Conservation (phyloP, 2,329 filamentous ascomycete genomes). For the Neofusicoccum cordaticola region DNA sequence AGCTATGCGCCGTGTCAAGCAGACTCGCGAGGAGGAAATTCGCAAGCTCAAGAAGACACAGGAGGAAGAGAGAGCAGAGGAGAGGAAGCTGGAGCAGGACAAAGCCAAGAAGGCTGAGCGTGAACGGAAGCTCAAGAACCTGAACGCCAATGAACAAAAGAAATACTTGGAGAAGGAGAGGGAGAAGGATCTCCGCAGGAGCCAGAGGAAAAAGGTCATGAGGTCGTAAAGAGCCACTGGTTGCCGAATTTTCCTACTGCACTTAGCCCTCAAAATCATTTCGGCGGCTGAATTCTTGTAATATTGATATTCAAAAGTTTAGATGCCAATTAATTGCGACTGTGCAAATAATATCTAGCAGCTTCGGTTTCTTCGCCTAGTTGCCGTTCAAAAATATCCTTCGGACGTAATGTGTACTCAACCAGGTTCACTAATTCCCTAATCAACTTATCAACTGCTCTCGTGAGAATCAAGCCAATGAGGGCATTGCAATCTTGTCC, state of each 20-base stretch:
- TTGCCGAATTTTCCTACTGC: not conserved
- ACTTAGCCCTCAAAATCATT: not conserved
- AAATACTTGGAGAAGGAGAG: conserved; percentile 76
- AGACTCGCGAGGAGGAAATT: conserved; percentile 75
- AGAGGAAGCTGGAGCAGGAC: conserved; percentile 53
- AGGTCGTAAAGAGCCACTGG: conserved; percentile 21
- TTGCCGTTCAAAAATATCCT: too few species aligned
- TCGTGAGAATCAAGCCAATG: too few species aligned
- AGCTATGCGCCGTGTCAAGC: conserved; percentile 79
- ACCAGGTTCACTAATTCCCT: too few species aligned
- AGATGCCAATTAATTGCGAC: not conserved
- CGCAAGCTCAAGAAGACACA: conserved; percentile 74
- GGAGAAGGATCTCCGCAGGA: conserved; percentile 73
- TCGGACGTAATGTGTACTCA: too few species aligned
- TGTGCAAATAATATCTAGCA: not conserved
- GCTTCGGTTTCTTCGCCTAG: not conserved
- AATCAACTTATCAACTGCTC: too few species aligned
- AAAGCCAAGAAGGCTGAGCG: conserved; percentile 78
- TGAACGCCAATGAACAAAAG: conserved; percentile 58
- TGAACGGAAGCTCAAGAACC: conserved; percentile 65
- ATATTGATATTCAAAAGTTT: conserved; percentile 10
- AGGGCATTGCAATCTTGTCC: too few species aligned
- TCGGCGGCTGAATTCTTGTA: conserved; percentile 1
- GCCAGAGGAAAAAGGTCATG: conserved; percentile 61
- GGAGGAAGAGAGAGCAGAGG: conserved; percentile 68